phyloP scores from a whole-genome alignment of 305 asterid genomes.

The Fraxinus platypoda region DNA sequence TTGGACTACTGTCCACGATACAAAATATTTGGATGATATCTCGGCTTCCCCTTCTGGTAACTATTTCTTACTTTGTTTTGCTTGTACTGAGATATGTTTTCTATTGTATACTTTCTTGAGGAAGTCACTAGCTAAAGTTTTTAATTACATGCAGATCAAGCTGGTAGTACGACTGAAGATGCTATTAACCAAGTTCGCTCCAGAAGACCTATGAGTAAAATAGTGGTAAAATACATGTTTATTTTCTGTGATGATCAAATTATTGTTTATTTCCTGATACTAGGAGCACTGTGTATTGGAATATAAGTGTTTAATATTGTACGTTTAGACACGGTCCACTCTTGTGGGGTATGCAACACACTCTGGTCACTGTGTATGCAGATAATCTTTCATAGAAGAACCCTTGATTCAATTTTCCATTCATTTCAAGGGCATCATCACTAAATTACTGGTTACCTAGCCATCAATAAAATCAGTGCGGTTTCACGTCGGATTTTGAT shows the following conservation, averaged over 20 bases:
- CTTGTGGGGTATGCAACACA: background rate
- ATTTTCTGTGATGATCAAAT: background rate
- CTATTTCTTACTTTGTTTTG: constrained; percentile 8
- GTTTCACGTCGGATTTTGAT: constrained; percentile 7
- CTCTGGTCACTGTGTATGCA: background rate
- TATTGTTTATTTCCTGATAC: background rate
- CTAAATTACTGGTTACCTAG: background rate
- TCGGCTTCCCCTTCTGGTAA: constrained; percentile 48
- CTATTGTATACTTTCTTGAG: background rate
- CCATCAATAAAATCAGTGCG: background rate
- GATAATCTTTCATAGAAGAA: background rate
- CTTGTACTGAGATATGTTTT: background rate
- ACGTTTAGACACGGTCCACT: constrained; percentile 8
- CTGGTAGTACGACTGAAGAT: constrained; percentile 67
- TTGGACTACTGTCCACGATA: constrained; percentile 55
- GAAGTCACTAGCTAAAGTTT: constrained; percentile 3
- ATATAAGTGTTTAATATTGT: background rate
- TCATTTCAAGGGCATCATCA: background rate
- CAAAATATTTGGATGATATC: constrained; percentile 51
- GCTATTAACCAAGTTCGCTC: constrained; percentile 80
- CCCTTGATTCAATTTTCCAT: background rate
- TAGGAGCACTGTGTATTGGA: background rate
- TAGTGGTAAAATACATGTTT: constrained; percentile 46
- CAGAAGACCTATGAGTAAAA: constrained; percentile 73
- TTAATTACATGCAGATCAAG: constrained; percentile 38